A percentile compares a stretch with the other conserved stretches of the same genome.
These are phyloP conservation scores for Arachis monticola DNA, from an alignment of 331 rosid genomes.

Conservation along the genomic window DNA sequence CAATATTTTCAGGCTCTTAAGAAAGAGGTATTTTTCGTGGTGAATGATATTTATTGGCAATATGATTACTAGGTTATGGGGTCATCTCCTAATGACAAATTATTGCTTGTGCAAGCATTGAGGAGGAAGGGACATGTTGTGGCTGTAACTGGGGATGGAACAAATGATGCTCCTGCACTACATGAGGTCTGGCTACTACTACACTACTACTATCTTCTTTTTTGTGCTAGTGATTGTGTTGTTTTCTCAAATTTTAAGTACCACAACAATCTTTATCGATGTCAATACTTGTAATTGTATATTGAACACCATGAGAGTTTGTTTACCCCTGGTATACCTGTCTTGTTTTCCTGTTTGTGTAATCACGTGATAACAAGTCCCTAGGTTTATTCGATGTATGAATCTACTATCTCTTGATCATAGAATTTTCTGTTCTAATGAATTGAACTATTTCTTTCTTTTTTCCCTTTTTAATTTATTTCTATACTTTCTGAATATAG, in stretches of 20 bases:
- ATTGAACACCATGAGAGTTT: not conserved
- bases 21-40: not conserved
- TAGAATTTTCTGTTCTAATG: not conserved
- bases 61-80: conserved; percentile 84
- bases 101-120: conserved; percentile 93
- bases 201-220: not conserved
- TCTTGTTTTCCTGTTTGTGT: conserved; percentile 5
- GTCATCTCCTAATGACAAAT: conserved; percentile 95
- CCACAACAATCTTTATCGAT: not conserved
- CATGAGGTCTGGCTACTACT: conserved; percentile 72
- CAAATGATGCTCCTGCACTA: conserved; percentile 98
- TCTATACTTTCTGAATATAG: conserved; percentile 48
- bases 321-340: conserved; percentile 19
- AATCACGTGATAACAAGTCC: not conserved
- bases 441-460: conserved; percentile 17
- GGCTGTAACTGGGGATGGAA: conserved; percentile 99
- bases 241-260: not conserved
- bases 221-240: conserved; percentile 16
- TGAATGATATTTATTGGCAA: conserved; percentile 8
- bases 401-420: conserved; percentile 7
- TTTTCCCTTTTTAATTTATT: conserved; percentile 21
- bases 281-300: not conserved
- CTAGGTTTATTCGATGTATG: conserved; percentile 12
- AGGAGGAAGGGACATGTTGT: conserved; percentile 87
- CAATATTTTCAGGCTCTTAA: conserved; percentile 1